Base-by-base conservation (phyloP, 2,329 filamentous ascomycete genomes). In the Piedraia hortae region DNA sequence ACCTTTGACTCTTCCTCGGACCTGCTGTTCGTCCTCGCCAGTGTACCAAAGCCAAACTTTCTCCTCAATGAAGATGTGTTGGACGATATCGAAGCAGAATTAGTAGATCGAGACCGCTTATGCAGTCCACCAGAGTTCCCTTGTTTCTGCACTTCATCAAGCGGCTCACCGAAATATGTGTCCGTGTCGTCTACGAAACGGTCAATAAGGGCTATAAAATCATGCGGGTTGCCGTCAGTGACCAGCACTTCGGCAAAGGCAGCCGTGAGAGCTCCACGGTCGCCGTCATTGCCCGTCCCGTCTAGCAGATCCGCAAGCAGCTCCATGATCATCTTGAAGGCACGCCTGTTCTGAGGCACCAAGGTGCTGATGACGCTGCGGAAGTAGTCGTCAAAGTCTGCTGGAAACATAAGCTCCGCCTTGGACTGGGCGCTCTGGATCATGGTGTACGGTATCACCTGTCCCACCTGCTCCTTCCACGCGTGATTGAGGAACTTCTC, bases 401-500 rank as follows among this genome's bases (percentile, higher is more conserved):
- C 64, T 1, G 69, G 66, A 12, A 72, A 64, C 31, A 64, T 52
- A 32, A 62, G 70, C 29, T 54, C 51, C 6, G 50, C 47, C 28
- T 53, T 50, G 24, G 62, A 56, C 26, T 88, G 78, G n/a, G 93
- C 54, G 2, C 64, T 62, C 25, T 70, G 61, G 16, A 91, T 53
- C 4, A 64, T 59, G 20, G 69, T 55, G 23, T 62, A 55, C 2
- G 73, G 64, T 42, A 93, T 64, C 24, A 93, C 62, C 3, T 74
- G 64, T 0, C 82, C 82, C 55, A 91, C 78, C 34, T 75, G 69
- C 31, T 82, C 72, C 27, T 61, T 66, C 82, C 82, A 93, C 7
- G 74, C 78, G 30, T 78, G 68, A 26, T 65, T 66, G 28, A 91
- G 51, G 34, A 91, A 93, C 29, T 88, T 91, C 42, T 91, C 80